phyloP scores from a whole-genome alignment of 768 basidiomycete species.

The Phaffia tasmanica region DNA sequence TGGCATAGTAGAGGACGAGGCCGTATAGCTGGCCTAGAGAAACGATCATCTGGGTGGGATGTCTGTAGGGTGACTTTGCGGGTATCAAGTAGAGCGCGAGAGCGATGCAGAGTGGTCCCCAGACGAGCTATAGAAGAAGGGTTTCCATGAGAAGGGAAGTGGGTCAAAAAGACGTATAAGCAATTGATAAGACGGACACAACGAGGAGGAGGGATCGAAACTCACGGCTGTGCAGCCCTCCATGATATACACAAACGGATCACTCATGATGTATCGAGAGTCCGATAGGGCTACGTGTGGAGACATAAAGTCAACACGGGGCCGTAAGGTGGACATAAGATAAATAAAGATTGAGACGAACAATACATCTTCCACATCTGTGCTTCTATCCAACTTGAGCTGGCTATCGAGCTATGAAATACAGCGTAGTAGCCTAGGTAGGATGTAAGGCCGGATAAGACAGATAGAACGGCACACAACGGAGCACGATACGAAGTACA shows the following conservation, averaged over 20 bases:
- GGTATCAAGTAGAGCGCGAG: constrained; percentile 23
- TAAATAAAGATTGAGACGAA: neutral
- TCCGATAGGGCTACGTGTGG: constrained; percentile 6
- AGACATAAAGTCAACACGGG: neutral
- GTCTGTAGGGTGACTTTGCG: constrained; percentile 12
- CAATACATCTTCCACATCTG: constrained; percentile 28
- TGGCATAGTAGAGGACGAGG: constrained; percentile 25
- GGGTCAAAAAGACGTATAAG: neutral
- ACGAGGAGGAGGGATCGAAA: neutral
- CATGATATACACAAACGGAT: constrained; percentile 24
- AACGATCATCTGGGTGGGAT: constrained; percentile 22
- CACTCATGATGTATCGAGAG: constrained; percentile 22
- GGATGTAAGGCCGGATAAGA: neutral
- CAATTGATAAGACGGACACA: neutral
- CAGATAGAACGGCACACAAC: neutral
- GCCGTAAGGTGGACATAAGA: neutral
- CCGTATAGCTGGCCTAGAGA: constrained; percentile 25
- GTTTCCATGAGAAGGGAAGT: neutral
- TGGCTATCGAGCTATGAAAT: constrained; percentile 10
- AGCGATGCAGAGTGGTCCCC: constrained; percentile 23
- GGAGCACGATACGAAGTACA: neutral
- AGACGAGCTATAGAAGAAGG: constrained; percentile 14
- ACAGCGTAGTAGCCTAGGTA: constrained; percentile 22
- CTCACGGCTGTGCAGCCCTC: constrained; percentile 24
- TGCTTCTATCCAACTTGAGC: constrained; percentile 6